phyloP scores from a whole-genome alignment of 1,284 basidiomycete species.

The Rhodotorula sp. region DNA sequence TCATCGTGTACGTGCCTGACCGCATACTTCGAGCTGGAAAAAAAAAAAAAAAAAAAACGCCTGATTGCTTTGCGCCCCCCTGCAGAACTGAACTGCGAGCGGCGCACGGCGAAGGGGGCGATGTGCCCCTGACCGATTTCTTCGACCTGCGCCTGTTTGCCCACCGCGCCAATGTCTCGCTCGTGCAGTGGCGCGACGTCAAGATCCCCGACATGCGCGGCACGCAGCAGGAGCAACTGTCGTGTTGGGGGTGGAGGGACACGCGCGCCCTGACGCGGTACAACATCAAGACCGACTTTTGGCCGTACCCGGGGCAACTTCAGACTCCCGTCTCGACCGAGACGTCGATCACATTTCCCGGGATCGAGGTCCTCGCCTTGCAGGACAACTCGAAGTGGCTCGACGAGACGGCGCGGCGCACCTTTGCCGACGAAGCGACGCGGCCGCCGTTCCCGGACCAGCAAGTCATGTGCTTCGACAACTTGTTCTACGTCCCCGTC shows the following conservation, averaged over 20 bases:
- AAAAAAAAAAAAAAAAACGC: rapidly evolving
- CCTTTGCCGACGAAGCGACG: conserved; percentile 16
- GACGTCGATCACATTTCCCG: conserved; percentile 39
- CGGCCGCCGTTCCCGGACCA: conserved; percentile 33
- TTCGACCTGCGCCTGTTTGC: conserved; percentile 34
- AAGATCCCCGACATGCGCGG: conserved; percentile 37
- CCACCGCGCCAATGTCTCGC: conserved; percentile 34
- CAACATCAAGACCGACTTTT: conserved; percentile 37
- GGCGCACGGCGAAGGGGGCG: conserved; percentile 30
- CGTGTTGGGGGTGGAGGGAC: conserved; percentile 38
- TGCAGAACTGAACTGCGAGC: conserved; percentile 35
- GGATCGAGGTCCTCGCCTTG: conserved; percentile 31
- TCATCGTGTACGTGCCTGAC: conserved; percentile 23
- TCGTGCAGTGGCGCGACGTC: conserved; percentile 38
- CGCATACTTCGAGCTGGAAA: no score
- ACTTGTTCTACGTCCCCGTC: conserved; percentile 37
- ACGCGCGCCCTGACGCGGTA: conserved; percentile 30
- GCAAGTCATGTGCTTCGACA: conserved; percentile 39
- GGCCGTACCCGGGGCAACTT: conserved; percentile 35
- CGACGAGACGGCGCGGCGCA: conserved; percentile 14
- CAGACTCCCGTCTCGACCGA: conserved; percentile 31
- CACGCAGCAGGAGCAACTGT: conserved; percentile 28
- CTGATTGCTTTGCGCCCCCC: neutral
- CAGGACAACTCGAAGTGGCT: conserved; percentile 32
- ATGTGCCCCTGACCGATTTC: conserved; percentile 30